Base-by-base conservation (phyloP, 208 protist genomes). In the Trypanosoma lewisi region DNA sequence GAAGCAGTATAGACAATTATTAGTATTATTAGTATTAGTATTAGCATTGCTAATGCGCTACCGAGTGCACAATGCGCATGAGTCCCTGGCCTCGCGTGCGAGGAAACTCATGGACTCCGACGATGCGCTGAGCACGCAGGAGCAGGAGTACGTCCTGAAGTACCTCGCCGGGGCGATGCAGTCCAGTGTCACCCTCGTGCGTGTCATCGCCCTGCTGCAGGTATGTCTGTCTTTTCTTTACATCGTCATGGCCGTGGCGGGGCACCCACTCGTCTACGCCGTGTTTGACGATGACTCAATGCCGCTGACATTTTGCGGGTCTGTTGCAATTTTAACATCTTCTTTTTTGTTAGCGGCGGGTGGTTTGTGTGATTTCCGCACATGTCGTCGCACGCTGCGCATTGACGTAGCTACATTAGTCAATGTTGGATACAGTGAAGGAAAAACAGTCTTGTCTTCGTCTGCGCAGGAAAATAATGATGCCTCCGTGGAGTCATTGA, bases 81-180 rank as follows among this genome's bases (percentile, higher is more conserved):
- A 63, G 28, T 74, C 45, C 1, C 31, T 23, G 25, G 55, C 77
- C 33, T 56, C 74, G 58, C 66, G 57, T 14, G 65, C 67, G 8
- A 68, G 63, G 19, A 33, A 44, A 8, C 70, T 88, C 7, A 75
- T 90, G 45, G 56, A 76, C 6, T 64, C 47, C 23, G 50, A 83
- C 21, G 81, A 90, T 30, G 58, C 76, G 12, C 73, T 94, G 21
- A 87, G 76, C 69, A 85, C 77, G 0, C 39, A 50, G 2, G 87
- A 94, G 70, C 87, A 94, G 51, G 75, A 85, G 27, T 76, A 84
- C 30, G 77, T 94, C 8, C 61, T 94, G 14, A 60, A 63, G 11
- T 84, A 89, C 75, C 77, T 94, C 23, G 70, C 79, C 3, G 56
- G 52, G 6, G 74, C 68, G 14, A 59, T 91, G 16, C 66, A 69